Percentiles rank a stretch among this genome's conserved stretches.
phyloP scores from a whole-genome alignment of 2,329 filamentous ascomycete species.

The Penicillium sp. region DNA sequence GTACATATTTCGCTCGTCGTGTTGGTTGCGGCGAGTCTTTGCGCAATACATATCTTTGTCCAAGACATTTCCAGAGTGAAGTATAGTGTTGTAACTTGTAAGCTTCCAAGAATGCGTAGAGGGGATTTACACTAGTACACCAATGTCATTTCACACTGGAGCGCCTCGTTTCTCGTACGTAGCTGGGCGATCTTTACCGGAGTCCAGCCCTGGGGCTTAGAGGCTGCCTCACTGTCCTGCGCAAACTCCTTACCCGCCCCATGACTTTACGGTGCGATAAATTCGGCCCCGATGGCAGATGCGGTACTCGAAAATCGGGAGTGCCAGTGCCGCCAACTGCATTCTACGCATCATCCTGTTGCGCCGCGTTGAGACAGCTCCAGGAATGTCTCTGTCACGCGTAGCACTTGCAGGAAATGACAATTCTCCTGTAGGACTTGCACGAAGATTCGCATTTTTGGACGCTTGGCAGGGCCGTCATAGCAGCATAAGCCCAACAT shows the following conservation, averaged over 20 bases:
- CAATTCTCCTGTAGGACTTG: too few species aligned
- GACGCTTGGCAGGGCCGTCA: background rate
- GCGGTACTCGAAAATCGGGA: background rate
- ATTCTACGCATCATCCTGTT: background rate
- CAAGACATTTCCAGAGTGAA: background rate
- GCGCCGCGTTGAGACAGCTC: background rate
- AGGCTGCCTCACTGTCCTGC: background rate
- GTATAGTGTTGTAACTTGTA: background rate
- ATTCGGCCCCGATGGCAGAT: background rate
- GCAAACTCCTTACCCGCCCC: too few species aligned
- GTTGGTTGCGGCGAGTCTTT: slow-evolving; percentile 7
- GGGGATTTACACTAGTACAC: too few species aligned
- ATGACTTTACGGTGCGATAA: background rate
- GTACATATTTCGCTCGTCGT: slow-evolving; percentile 4
- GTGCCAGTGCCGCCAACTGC: background rate
- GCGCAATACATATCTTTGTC: slow-evolving; percentile 13
- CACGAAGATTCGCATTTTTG: background rate
- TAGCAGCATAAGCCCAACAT: background rate
- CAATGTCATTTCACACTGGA: too few species aligned
- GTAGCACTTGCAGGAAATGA: too few species aligned
- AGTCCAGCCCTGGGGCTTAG: background rate
- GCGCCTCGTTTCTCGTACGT: too few species aligned
- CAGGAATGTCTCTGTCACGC: too few species aligned
- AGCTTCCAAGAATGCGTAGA: too few species aligned
- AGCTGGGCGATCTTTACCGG: too few species aligned